These are phyloP conservation scores for Lasiodiplodia gonubiensis DNA, from an alignment of 2,329 filamentous ascomycete species.

Conservation along the genomic window DNA sequence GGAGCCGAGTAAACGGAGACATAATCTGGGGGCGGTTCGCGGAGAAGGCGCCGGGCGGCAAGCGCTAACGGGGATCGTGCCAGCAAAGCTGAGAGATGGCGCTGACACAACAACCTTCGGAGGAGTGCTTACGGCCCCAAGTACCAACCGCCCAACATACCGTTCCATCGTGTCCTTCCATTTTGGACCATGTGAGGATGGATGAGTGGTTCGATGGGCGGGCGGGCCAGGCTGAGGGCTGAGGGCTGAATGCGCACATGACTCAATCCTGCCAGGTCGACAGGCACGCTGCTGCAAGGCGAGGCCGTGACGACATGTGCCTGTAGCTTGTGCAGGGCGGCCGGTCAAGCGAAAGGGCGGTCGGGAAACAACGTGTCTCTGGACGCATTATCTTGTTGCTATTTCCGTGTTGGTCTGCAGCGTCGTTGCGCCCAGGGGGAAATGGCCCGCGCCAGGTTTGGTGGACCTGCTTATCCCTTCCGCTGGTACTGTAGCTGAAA, in stretches of 20 bases:
- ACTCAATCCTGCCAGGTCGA: slow-evolving; percentile 13
- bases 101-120: slow-evolving; percentile 17
- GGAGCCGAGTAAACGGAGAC: slow-evolving; percentile 24
- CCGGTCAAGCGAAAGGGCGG: slow-evolving; percentile 17
- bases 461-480: slow-evolving; percentile 15
- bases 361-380: slow-evolving; percentile 25
- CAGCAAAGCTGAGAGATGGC: slow-evolving; percentile 15
- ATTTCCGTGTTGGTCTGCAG: slow-evolving; percentile 23
- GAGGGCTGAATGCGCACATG: slow-evolving; percentile 21
- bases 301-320: slow-evolving; percentile 14
- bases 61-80: not conserved
- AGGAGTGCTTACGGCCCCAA: slow-evolving; percentile 19
- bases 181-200: slow-evolving; percentile 9
- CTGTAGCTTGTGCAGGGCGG: not conserved
- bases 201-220: not conserved
- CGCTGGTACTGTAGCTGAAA: slow-evolving; percentile 8
- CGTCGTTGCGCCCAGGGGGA: slow-evolving; percentile 19
- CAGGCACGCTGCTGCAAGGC: slow-evolving; percentile 21
- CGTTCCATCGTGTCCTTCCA: slow-evolving; percentile 24
- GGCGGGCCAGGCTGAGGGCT: not conserved
- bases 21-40: slow-evolving; percentile 21
- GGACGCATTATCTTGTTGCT: slow-evolving; percentile 23
- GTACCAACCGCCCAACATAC: slow-evolving; percentile 5
- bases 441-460: slow-evolving; percentile 7
- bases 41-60: slow-evolving; percentile 10